Evolutionary conservation across 306 rosid species (phyloP), one percentile per base, ranked within the genome.

Genomic region (Psophocarpus tetragonolobus): DNA sequence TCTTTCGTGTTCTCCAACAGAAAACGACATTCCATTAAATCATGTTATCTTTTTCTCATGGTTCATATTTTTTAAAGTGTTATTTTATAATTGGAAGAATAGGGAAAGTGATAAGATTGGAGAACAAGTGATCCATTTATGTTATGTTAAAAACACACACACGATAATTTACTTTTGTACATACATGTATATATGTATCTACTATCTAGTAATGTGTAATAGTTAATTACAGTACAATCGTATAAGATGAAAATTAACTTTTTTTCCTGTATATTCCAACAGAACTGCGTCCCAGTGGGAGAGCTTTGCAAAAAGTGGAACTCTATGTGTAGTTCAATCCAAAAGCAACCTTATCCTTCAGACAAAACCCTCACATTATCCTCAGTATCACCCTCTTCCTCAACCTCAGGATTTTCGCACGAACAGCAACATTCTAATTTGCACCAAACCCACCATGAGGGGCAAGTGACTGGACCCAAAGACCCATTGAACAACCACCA

Each of bases 251-350:
- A 87, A 81, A 65, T 50, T 67, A 78, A 80, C 87, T 71, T 77
- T 79, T 87, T 85, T 3, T 17, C 26, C 53, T 72, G 78, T 81
- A 56, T 71, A 53, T 66, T 77, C 15, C 58, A 50, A 63, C 91
- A 95, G 97, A 87, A 75, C 51, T 82, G 86, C 80, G 93, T 85
- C 79, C 82, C 84, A 63, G 84, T 86, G 77, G 72, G 91, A 79
- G 91, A 91, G 68, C 88, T 88, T 82, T 89, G 90, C 95, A 85
- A 80, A 77, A 89, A 87, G 85, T 91, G 97, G 97, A 92, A 81
- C 85, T 88, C 90, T 3, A 74, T 85, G 85, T 85, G 92, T 83
- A 84, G 76, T 63, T 87, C 93, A 84, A 81, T 64, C 47, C 92
- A 90, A 82, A 90, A 85, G 12, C 92, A 86, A 29, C 58, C 84